phyloP scores from a whole-genome alignment of 2,329 filamentous ascomycete species.

The Cordyceps sp. region DNA sequence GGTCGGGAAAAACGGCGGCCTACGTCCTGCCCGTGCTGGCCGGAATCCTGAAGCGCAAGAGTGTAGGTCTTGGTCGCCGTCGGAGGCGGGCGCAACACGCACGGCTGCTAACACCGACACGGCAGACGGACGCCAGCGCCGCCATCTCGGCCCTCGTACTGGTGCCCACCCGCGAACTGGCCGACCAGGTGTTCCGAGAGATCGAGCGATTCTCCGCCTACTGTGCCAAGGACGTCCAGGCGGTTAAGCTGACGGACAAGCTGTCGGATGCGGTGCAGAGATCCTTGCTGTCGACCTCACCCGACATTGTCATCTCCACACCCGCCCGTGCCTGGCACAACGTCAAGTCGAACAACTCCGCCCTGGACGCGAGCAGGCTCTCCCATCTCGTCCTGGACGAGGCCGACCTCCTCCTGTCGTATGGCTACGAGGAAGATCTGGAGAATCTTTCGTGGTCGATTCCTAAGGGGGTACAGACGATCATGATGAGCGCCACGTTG shows the following conservation, averaged over 20 bases:
- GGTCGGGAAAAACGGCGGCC: conserved; percentile 93
- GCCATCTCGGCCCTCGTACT: conserved; percentile 68
- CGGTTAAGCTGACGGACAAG: conserved; percentile 78
- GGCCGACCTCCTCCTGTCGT: conserved; percentile 82
- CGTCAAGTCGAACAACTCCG: conserved; percentile 45
- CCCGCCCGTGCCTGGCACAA: conserved; percentile 71
- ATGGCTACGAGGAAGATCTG: conserved; percentile 85
- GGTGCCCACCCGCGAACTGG: conserved; percentile 86
- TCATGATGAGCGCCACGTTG: conserved; percentile 87
- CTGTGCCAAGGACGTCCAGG: conserved; percentile 68
- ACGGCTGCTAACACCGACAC: conserved; percentile 2
- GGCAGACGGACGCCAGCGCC: conserved; percentile 30
- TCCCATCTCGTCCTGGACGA: conserved; percentile 80
- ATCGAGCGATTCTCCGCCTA: conserved; percentile 64
- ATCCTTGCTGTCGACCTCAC: conserved; percentile 68
- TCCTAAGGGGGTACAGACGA: conserved; percentile 74
- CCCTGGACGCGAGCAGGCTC: conserved; percentile 54
- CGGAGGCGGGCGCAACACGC: background rate
- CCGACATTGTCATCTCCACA: conserved; percentile 83
- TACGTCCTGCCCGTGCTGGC: conserved; percentile 85
- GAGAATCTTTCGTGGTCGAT: conserved; percentile 61
- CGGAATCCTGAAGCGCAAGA: conserved; percentile 63
- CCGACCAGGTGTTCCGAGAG: conserved; percentile 72
- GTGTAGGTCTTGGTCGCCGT: conserved; percentile 22
- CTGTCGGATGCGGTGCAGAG: conserved; percentile 78